Evolutionary conservation across 345 rosid species (phyloP).

Genomic region (Angophora floribunda): DNA sequence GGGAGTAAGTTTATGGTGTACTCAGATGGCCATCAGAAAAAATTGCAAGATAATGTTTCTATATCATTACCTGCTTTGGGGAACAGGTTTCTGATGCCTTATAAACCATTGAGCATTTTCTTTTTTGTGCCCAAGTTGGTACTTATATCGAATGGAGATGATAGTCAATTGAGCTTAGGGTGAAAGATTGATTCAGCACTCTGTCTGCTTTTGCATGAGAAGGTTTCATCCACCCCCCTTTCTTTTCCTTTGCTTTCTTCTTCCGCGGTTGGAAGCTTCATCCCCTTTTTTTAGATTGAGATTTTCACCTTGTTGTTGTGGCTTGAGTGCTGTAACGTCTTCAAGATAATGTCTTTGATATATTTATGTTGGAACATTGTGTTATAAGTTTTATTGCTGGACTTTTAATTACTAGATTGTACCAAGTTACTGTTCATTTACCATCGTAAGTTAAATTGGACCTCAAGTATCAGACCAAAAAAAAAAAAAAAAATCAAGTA

Average conservation of each 20-base stretch:
- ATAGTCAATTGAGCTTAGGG: background rate
- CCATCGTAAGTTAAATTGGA: background rate
- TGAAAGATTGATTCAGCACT: background rate
- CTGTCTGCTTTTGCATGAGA: background rate
- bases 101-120: background rate
- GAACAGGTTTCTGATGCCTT: background rate
- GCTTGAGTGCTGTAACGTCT: background rate
- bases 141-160: background rate
- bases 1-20: background rate
- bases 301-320: background rate
- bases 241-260: background rate
- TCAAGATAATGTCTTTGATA: background rate
- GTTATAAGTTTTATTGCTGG: background rate
- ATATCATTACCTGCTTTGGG: background rate
- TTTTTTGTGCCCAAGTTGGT: background rate
- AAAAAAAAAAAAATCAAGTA: background rate
- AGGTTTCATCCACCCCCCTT: background rate
- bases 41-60: background rate
- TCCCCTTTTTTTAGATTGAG: background rate
- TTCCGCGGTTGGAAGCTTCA: background rate
- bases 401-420: background rate
- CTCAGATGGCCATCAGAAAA: background rate
- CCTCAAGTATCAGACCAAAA: background rate
- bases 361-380: background rate
- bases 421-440: background rate